Conservation (phyloP, 108 stramenopile genomes). For the Asterionellopsis glacialis region DNA sequence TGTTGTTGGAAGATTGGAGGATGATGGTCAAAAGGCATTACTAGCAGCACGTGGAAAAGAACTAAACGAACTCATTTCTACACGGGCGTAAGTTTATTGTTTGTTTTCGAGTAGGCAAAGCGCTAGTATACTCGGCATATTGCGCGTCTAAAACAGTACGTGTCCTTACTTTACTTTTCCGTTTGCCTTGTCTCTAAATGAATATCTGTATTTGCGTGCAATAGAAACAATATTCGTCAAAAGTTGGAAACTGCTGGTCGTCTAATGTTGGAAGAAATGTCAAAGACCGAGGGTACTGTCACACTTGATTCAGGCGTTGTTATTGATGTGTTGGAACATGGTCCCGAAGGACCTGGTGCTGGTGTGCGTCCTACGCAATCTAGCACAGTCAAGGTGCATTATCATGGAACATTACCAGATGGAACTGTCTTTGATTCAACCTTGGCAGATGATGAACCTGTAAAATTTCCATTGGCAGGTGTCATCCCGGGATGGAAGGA, state of each 20-base stretch:
- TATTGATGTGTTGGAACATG: constrained; percentile 66
- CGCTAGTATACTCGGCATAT: neutral
- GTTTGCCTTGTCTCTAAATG: constrained; percentile 1
- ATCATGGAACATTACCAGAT: constrained; percentile 83
- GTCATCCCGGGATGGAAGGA: constrained; percentile 78
- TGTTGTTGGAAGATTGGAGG: constrained; percentile 67
- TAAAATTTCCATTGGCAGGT: constrained; percentile 60
- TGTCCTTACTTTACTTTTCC: neutral
- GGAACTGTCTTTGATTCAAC: constrained; percentile 84
- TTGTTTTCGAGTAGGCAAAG: neutral
- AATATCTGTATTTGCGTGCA: neutral
- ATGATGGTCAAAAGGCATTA: constrained; percentile 51
- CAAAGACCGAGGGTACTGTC: constrained; percentile 48
- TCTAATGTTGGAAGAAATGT: constrained; percentile 75
- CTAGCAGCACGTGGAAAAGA: constrained; percentile 53
- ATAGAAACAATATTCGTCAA: constrained; percentile 58
- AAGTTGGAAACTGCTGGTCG: constrained; percentile 60
- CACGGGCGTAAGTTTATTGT: constrained; percentile 60
- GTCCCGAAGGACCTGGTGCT: constrained; percentile 61
- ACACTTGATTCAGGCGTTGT: constrained; percentile 60
- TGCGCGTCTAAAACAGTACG: neutral
- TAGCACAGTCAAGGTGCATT: constrained; percentile 70
- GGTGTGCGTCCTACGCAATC: constrained; percentile 61
- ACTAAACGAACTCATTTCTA: constrained; percentile 61
- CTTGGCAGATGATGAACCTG: constrained; percentile 57